Base-by-base conservation (phyloP, 2,329 filamentous ascomycete genomes). In the Furcasterigmium sp. region DNA sequence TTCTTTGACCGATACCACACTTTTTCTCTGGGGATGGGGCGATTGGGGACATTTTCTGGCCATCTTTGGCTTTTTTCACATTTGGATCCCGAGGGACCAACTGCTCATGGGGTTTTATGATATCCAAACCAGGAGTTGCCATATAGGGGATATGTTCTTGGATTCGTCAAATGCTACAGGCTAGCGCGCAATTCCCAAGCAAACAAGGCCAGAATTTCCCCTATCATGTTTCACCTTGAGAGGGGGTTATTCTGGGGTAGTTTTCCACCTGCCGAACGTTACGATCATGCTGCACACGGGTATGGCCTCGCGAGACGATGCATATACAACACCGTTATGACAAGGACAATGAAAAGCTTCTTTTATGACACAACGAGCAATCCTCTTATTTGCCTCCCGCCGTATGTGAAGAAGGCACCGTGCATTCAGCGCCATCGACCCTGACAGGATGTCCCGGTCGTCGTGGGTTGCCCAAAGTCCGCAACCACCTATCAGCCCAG, bases 11-110 rank as follows among this genome's bases (percentile, higher is more conserved):
- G 39, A 47, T 45, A 39, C 41, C 50, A 48, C 45, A 46, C 47
- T 53, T 48, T 40, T 57, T 56, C 51, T 50, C 37, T 18, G 56
- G 56, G 46, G 54, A 53, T 37, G 47, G 38, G 46, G 37, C 48
- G 55, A 49, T 57, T 58, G 55, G 49, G 28, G 56, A 43, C 13
- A n/a, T 28, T 48, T 28, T n/a, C 29, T 45, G 30, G 39, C n/a
- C n/a, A n/a, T n/a, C n/a, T n/a, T n/a, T n/a, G n/a, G n/a, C n/a
- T n/a, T n/a, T 32, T 11, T 32, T 32, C 29, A 32, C 25, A 30
- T 26, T 26, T 26, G 23, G 23, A 26, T 26, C 7, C 11, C 11
- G 23, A 32, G 29, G 29, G 10, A n/a, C 29, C 10, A 7, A 30
- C 9, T 35, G 14, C 18, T 35, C 9, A 9, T n/a, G 32, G 9